phyloP scores from a whole-genome alignment of 2,329 filamentous ascomycete species.

The Aspergillus chevalieri region DNA sequence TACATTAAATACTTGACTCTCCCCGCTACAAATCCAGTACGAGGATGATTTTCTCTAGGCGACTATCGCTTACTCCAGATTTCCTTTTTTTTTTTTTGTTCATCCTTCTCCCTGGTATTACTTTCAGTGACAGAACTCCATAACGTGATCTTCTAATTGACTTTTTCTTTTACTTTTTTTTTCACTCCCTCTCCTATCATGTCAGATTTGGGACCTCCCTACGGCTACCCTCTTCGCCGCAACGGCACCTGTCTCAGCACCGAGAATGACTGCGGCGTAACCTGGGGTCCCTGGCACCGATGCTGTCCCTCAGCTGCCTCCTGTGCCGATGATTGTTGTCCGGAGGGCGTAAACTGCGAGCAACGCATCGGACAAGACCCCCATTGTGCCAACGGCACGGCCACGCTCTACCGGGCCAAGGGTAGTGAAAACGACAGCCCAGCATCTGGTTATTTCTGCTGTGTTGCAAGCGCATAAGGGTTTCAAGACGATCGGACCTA shows the following conservation, averaged over 20 bases:
- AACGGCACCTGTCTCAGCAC: constrained; percentile 12
- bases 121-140: no score
- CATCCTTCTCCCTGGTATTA: no score
- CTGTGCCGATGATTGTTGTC: constrained; percentile 17
- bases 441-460: not conserved
- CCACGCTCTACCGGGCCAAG: constrained; percentile 10
- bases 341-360: constrained; percentile 10
- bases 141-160: not conserved
- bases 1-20: no score
- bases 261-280: constrained; percentile 15
- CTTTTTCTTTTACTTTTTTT: not conserved
- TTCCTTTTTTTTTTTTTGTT: no score
- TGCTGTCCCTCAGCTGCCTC: constrained; percentile 13
- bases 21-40: no score
- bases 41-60: no score
- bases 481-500: not conserved
- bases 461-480: not conserved
- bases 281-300: constrained; percentile 13
- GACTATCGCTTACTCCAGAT: no score
- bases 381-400: constrained; percentile 17
- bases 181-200: not conserved
- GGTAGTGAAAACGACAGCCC: not conserved
- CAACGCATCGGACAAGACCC: constrained; percentile 9
- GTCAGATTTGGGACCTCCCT: constrained; percentile 4
- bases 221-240: constrained; percentile 14